Conservation (phyloP, 2,329 filamentous ascomycete genomes). For the Fusarium clavum region DNA sequence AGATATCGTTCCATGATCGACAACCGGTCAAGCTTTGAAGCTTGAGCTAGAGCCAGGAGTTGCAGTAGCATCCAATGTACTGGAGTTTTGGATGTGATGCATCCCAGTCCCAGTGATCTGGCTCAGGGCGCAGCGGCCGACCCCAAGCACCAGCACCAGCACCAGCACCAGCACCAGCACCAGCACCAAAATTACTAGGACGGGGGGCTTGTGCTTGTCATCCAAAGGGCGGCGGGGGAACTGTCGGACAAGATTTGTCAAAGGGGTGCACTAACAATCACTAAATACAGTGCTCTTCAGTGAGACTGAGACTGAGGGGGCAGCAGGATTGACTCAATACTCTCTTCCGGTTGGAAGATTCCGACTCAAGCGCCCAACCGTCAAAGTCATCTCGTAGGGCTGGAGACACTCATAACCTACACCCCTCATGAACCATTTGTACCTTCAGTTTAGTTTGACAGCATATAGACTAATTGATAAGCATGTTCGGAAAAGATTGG, state of each 20-base stretch:
- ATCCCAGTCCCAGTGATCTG: conserved; percentile 37
- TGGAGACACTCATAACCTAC: conserved; percentile 13
- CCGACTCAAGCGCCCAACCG: conserved; percentile 24
- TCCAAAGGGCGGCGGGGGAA: conserved; percentile 19
- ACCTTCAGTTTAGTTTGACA: not conserved
- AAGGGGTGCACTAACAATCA: conserved; percentile 12
- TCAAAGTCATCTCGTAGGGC: conserved; percentile 29
- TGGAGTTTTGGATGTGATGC: not conserved
- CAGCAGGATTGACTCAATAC: not conserved
- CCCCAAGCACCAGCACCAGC: conserved; percentile 27
- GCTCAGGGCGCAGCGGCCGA: conserved; percentile 39
- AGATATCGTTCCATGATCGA: conserved; percentile 21
- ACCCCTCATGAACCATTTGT: conserved; percentile 10
- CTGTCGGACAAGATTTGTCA: conserved; percentile 23
- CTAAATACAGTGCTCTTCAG: not conserved
- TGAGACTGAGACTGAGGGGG: not conserved
- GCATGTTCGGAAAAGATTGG: conserved; percentile 31
- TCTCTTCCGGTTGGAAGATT: conserved; percentile 17
- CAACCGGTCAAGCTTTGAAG: conserved; percentile 18
- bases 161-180: conserved; percentile 34
- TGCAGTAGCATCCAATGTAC: not conserved
- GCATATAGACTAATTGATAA: conserved; percentile 17
- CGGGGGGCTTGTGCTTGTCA: conserved; percentile 18
- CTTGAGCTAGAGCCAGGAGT: conserved; percentile 1
- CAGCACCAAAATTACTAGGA: conserved; percentile 1